phyloP scores from a whole-genome alignment of 352 stramenopile genomes.

The Hyaloperonospora brassicae region DNA sequence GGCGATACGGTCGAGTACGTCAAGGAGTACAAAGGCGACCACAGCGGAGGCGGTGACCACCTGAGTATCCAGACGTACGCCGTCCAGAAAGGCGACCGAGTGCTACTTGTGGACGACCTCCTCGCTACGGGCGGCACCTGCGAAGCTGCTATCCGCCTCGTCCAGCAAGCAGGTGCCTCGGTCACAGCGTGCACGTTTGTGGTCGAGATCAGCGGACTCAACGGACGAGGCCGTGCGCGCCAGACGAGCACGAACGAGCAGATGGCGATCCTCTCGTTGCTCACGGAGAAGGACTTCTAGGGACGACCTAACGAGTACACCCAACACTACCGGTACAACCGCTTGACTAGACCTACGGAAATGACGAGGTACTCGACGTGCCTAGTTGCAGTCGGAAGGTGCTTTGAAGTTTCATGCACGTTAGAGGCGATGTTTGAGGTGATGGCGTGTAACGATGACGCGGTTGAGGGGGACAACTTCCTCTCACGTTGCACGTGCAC shows the following conservation, averaged over 20 bases:
- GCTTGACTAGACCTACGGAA: too few species aligned
- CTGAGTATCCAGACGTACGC: conserved; percentile 83
- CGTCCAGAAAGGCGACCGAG: conserved; percentile 67
- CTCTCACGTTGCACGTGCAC: too few species aligned
- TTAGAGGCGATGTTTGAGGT: too few species aligned
- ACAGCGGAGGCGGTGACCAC: conserved; percentile 66
- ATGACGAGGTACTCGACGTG: too few species aligned
- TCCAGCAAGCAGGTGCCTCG: conserved; percentile 77
- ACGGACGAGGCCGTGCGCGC: conserved; percentile 42
- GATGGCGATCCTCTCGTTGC: conserved; percentile 50
- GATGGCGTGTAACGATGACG: too few species aligned
- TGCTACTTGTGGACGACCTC: conserved; percentile 96
- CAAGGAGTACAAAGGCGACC: conserved; percentile 90
- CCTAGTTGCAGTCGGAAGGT: too few species aligned
- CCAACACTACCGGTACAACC: too few species aligned
- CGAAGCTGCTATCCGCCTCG: conserved; percentile 77
- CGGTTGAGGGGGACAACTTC: too few species aligned
- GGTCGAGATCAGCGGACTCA: conserved; percentile 86
- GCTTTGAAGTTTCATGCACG: too few species aligned
- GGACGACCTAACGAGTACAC: neutral
- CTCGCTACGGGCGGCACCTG: conserved; percentile 95
- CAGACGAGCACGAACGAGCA: conserved; percentile 30
- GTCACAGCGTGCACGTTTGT: conserved; percentile 91
- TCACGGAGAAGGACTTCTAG: conserved; percentile 68
- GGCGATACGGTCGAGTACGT: conserved; percentile 89